Percentiles rank a stretch among this genome's conserved stretches.
phyloP scores from a whole-genome alignment of 2,329 filamentous ascomycete genomes.

The Pestalotiopsis sp. region DNA sequence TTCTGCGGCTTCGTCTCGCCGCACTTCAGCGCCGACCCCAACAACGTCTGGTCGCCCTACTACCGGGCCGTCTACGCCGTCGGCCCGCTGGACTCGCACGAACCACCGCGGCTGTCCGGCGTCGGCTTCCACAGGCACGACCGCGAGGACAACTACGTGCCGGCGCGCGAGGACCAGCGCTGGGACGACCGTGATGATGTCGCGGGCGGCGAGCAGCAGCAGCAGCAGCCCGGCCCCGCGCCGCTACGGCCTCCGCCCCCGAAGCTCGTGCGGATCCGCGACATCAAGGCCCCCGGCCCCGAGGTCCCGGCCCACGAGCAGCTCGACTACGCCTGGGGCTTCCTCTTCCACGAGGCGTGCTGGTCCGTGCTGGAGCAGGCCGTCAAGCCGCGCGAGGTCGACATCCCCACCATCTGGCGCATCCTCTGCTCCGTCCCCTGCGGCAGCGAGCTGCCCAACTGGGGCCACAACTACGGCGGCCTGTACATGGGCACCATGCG shows the following conservation, averaged over 20 bases:
- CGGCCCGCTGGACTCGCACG: slow-evolving; percentile 8
- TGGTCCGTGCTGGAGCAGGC: slow-evolving; percentile 26
- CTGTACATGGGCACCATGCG: slow-evolving; percentile 18
- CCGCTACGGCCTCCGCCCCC: slow-evolving; percentile 8
- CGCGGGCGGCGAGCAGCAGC: not conserved
- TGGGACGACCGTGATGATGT: slow-evolving; percentile 15
- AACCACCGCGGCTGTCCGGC: slow-evolving; percentile 21
- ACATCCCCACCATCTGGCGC: slow-evolving; percentile 25
- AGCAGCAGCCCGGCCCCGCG: not conserved
- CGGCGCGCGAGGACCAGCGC: slow-evolving; percentile 20
- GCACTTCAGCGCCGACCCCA: slow-evolving; percentile 9
- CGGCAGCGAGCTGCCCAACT: slow-evolving; percentile 21
- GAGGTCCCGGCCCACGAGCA: slow-evolving; percentile 14
- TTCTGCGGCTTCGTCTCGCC: slow-evolving; percentile 22
- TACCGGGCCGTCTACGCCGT: slow-evolving; percentile 25
- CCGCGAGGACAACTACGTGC: slow-evolving; percentile 15
- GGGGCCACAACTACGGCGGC: slow-evolving; percentile 27
- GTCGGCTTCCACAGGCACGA: slow-evolving; percentile 18
- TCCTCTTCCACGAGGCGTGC: slow-evolving; percentile 27
- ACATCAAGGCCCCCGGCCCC: slow-evolving; percentile 17
- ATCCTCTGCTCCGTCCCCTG: slow-evolving; percentile 24
- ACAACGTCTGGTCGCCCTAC: slow-evolving; percentile 19
- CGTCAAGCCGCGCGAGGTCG: slow-evolving; percentile 16
- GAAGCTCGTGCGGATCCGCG: slow-evolving; percentile 19
- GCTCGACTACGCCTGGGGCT: slow-evolving; percentile 24